phyloP scores from a whole-genome alignment of 345 rosid species.

The Cardamine resedifolia region DNA sequence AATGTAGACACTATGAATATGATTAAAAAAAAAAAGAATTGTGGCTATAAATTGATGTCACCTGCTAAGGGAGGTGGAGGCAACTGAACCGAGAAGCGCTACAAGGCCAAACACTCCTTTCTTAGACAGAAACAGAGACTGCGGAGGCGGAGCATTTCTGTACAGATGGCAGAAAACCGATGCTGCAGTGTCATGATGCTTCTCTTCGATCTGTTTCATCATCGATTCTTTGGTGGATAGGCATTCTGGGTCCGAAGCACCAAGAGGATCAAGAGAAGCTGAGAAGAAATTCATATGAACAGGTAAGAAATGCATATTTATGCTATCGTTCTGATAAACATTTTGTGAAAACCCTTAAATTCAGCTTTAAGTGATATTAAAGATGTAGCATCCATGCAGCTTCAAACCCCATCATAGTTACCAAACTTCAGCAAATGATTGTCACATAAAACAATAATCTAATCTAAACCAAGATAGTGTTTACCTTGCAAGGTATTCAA shows the following conservation, averaged over 20 bases:
- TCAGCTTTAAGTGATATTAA: no score
- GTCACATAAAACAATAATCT: neutral
- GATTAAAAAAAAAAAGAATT: no score
- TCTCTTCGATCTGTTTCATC: conserved; percentile 40
- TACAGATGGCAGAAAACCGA: conserved; percentile 41
- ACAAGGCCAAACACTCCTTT: conserved; percentile 50
- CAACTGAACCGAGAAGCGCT: conserved; percentile 61
- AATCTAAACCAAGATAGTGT: neutral
- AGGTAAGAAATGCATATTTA: no score
- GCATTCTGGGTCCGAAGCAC: conserved; percentile 22
- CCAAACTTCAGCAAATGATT: no score
- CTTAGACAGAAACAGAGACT: conserved; percentile 24
- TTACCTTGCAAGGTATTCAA: conserved; percentile 51
- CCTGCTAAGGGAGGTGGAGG: conserved; percentile 58
- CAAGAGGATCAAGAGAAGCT: conserved; percentile 43
- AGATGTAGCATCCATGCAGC: no score
- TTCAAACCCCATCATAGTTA: no score
- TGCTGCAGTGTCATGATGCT: conserved; percentile 48
- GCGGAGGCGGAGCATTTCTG: conserved; percentile 2
- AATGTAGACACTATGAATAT: no score
- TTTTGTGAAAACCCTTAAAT: no score
- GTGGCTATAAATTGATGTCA: neutral
- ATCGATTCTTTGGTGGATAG: conserved; percentile 48
- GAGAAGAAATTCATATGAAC: conserved; percentile 11
- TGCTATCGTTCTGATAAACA: no score